Evolutionary conservation across 2,329 filamentous ascomycete species (phyloP).

Genomic region (Venturia effusa): DNA sequence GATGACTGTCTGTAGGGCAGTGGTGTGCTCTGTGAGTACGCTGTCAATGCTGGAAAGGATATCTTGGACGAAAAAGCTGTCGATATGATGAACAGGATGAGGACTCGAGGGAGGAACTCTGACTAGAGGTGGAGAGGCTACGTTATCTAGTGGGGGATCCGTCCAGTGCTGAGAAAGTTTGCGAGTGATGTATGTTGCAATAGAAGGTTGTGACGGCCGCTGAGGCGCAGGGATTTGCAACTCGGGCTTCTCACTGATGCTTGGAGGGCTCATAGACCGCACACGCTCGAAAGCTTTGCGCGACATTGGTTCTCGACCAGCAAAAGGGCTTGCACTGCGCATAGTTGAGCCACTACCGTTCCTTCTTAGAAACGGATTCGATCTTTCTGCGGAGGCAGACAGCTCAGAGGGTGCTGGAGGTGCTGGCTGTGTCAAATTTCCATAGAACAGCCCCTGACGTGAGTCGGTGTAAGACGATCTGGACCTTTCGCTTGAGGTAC

Average conservation of each 20-base stretch:
- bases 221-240: not conserved
- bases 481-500: not conserved
- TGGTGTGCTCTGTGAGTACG: slow-evolving; percentile 30
- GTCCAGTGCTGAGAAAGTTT: slow-evolving; percentile 8
- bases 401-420: not conserved
- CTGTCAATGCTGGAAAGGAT: slow-evolving; percentile 28
- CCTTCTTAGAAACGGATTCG: not conserved
- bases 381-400: not conserved
- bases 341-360: not conserved
- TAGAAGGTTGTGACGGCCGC: not conserved
- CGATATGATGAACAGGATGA: slow-evolving; percentile 17
- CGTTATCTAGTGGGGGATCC: not conserved
- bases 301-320: not conserved
- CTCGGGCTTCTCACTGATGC: not conserved
- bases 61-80: slow-evolving; percentile 22
- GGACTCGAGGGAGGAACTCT: slow-evolving; percentile 15
- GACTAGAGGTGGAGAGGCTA: not conserved
- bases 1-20: slow-evolving; percentile 28
- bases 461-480: not conserved
- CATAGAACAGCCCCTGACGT: not conserved
- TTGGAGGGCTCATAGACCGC: not conserved
- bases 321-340: not conserved
- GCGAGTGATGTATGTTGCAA: slow-evolving; percentile 4
- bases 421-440: not conserved
- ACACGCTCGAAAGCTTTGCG: slow-evolving; percentile 6